Percentiles rank a stretch among this genome's conserved stretches.
These are phyloP conservation scores for Podosphaera leucotricha DNA, from an alignment of 2,329 filamentous ascomycete species.

Conservation along the genomic window DNA sequence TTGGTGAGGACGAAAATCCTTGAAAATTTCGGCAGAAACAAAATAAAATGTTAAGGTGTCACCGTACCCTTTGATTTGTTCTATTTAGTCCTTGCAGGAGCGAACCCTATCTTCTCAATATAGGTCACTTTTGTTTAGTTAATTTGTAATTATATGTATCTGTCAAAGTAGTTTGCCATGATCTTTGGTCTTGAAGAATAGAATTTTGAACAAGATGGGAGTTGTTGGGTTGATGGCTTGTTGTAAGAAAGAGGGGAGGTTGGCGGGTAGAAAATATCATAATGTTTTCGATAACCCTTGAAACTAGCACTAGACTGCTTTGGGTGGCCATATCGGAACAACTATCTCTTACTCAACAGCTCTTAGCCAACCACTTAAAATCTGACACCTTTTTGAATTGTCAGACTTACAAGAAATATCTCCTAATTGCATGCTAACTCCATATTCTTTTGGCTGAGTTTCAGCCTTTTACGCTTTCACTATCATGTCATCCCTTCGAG, in stretches of 20 bases:
- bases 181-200: conserved; percentile 10
- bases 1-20: conserved; percentile 1
- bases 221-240: conserved; percentile 2
- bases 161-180: conserved; percentile 6
- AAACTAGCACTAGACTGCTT: neutral
- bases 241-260: conserved; percentile 2
- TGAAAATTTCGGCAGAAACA: conserved; percentile 3
- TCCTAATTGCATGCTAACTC: conserved; percentile 11
- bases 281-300: neutral
- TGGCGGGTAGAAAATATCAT: conserved; percentile 1
- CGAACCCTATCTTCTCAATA: conserved; percentile 5
- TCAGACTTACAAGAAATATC: neutral
- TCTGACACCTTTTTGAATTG: neutral
- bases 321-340: neutral
- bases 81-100: conserved; percentile 3
- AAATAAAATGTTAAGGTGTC: conserved; percentile 14
- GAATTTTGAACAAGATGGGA: conserved; percentile 3
- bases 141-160: conserved; percentile 15
- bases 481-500: conserved; percentile 37
- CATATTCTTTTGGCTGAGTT: conserved; percentile 12
- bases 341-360: neutral
- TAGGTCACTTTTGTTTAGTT: conserved; percentile 13
- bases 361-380: too few relatives aligned
- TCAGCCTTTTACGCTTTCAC: conserved; percentile 10
- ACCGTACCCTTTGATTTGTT: conserved; percentile 14